Percentiles rank a stretch among this genome's conserved stretches.
These are phyloP conservation scores for Dendrobium huoshanense DNA, from an alignment of 106 monocot species.

Conservation along the genomic window DNA sequence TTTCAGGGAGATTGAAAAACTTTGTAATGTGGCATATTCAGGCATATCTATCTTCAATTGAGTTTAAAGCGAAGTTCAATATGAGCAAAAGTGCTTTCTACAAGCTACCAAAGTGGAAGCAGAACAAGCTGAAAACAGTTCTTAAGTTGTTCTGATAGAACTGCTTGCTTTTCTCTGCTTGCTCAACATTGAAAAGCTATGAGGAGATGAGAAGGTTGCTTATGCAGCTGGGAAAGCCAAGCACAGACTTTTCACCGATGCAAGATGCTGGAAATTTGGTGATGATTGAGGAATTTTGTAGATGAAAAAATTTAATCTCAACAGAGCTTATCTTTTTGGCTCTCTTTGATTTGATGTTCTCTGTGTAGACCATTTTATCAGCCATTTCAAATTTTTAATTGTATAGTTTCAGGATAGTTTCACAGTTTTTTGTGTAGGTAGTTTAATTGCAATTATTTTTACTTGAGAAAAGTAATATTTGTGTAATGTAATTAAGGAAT, in stretches of 20 bases:
- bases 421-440: not conserved
- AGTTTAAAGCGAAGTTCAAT: conserved; percentile 56
- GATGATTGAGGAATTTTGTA: no score
- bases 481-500: not conserved
- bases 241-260: not conserved
- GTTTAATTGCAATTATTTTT: not conserved
- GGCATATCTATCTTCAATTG: conserved; percentile 54
- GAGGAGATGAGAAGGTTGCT: not conserved
- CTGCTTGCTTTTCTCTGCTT: not conserved
- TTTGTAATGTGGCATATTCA: conserved; percentile 10
- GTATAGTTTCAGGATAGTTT: not conserved
- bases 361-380: not conserved
- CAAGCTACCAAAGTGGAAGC: conserved; percentile 74
- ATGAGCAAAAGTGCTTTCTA: conserved; percentile 53
- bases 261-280: not conserved
- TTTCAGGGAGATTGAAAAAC: not conserved
- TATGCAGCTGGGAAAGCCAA: not conserved
- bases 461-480: not conserved
- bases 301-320: not conserved
- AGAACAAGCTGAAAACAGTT: conserved; percentile 49
- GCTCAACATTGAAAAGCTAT: not conserved
- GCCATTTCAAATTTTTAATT: not conserved
- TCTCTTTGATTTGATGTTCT: no score
- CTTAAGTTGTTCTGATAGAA: conserved; percentile 38
- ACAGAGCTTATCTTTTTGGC: not conserved